Evolutionary conservation across 805 yeast species (phyloP).

Genomic region (Candida anglica): DNA sequence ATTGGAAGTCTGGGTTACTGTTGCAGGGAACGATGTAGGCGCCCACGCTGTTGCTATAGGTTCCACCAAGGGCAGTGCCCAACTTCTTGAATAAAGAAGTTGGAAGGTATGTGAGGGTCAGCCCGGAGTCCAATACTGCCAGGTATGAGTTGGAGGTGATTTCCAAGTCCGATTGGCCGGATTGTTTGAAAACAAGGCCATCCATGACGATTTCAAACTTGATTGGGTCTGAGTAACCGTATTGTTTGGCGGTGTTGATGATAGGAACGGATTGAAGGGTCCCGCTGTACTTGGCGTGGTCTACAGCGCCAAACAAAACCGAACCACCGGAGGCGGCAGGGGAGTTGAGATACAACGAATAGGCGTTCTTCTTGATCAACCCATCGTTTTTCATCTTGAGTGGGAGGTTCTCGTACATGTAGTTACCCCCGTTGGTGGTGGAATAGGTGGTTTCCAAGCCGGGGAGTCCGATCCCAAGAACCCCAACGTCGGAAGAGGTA

Average conservation of each 20-base stretch:
- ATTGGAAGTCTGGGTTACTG: constrained; percentile 11
- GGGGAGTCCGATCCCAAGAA: constrained; percentile 67
- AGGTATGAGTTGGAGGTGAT: constrained; percentile 15
- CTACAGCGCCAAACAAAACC: constrained; percentile 41
- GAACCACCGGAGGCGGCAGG: constrained; percentile 22
- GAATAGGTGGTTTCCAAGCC: constrained; percentile 61
- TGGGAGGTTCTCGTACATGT: constrained; percentile 38
- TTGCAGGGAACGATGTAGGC: constrained; percentile 47
- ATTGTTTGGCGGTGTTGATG: constrained; percentile 35
- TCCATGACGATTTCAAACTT: constrained; percentile 48
- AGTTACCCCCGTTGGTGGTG: constrained; percentile 8
- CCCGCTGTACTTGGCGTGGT: constrained; percentile 37
- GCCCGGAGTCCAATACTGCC: constrained; percentile 33
- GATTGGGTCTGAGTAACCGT: constrained; percentile 35
- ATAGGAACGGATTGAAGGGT: constrained; percentile 29
- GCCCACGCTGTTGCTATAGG: constrained; percentile 36
- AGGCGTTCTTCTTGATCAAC: constrained; percentile 26
- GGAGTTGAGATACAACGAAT: constrained; percentile 34
- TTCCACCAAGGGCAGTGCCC: constrained; percentile 37
- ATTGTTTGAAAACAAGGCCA: constrained; percentile 20
- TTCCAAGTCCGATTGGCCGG: constrained; percentile 5
- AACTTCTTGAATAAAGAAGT: constrained; percentile 24
- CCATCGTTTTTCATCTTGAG: constrained; percentile 29
- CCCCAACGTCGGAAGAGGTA: constrained; percentile 65
- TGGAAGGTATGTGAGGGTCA: constrained; percentile 43